Evolutionary conservation across 495 filamentous ascomycete species (phyloP), one percentile per base, ranked within the genome.

Genomic region (Hypoxylon perforatum): DNA sequence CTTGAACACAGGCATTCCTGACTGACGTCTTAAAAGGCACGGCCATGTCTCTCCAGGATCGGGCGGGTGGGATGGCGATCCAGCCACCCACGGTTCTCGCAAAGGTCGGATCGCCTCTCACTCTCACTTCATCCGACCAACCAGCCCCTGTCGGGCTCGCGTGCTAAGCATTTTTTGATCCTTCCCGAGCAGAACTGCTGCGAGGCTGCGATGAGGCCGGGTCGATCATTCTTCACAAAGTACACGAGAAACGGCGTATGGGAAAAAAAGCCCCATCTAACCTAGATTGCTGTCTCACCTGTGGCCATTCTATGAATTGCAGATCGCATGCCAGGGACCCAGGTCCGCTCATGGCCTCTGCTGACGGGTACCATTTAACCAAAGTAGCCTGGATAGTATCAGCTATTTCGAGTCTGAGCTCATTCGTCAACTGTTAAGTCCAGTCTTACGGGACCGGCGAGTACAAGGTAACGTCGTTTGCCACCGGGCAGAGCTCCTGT

Each of bases 211-310:
- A 5, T 49, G 41, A 47, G 39, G 47, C 41, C 19, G 30, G 21
- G 35, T 23, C 17, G 52, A 53, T 50, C 53, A 22, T 28, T 36
- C 25, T 28, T n/a, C 25, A 3, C 25, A 28, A 28, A 47, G 42
- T 17, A 61, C 10, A 12, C 36, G 21, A 39, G 3, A 23, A 21
- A 14, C 2, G 23, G 22, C n/a, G 6, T 46, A 17, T 35, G 33
- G 36, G 39, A 18, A 15, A 35, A 25, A 38, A 10, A 12, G 14
- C 8, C 4, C 4, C 5, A 17, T 45, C 8, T 60, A 30, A 15
- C n/a, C 51, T 28, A 19, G n/a, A 15, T 47, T 14, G 12, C 12
- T 60, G 63, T 66, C 63, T 66, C 51, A 66, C 56, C 30, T 55
- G 28, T 19, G 38, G n/a, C 42, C 33, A 49, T 50, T 60, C 57